These are phyloP conservation scores for Tricholoma furcatifolium DNA, from an alignment of 768 basidiomycete genomes.

Conservation along the genomic window DNA sequence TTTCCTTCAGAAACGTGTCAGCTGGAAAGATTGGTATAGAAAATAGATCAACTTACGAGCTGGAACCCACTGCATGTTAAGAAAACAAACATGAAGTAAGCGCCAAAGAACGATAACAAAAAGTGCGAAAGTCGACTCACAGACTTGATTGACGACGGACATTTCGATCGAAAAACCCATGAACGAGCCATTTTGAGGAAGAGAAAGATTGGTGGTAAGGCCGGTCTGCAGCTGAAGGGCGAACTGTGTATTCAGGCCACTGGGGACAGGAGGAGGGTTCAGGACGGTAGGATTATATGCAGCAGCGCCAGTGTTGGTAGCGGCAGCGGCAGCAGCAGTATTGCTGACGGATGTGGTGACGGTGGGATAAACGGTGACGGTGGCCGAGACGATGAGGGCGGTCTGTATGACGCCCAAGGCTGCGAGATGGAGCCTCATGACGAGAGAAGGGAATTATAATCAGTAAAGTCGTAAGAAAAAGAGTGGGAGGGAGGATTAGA, in stretches of 20 bases:
- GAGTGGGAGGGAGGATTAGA: no score
- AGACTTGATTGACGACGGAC: conserved; percentile 56
- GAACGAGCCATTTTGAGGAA: conserved; percentile 33
- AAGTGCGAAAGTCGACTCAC: conserved; percentile 31
- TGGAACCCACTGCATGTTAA: conserved; percentile 7
- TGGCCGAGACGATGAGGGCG: conserved; percentile 11
- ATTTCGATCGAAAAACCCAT: conserved; percentile 65
- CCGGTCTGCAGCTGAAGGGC: conserved; percentile 34
- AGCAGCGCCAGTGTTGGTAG: conserved; percentile 45
- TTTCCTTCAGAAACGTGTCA: conserved; percentile 26
- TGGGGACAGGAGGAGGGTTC: conserved; percentile 50
- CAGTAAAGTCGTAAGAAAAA: no score
- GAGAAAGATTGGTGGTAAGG: neutral
- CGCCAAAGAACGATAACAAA: neutral
- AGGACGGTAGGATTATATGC: conserved; percentile 56
- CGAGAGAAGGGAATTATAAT: neutral
- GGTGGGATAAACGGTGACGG: conserved; percentile 34
- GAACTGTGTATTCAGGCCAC: conserved; percentile 42
- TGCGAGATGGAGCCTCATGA: conserved; percentile 2
- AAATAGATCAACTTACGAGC: conserved; percentile 1
- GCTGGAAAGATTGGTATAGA: neutral
- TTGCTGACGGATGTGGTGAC: conserved; percentile 20
- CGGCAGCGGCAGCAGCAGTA: conserved; percentile 33
- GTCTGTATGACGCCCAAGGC: conserved; percentile 9
- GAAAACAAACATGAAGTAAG: neutral